A percentile compares a stretch with the other conserved stretches of the same genome.
Conservation (phyloP, 371 early-diverging fungal genomes). For the Cokeromyces recurvatus region DNA sequence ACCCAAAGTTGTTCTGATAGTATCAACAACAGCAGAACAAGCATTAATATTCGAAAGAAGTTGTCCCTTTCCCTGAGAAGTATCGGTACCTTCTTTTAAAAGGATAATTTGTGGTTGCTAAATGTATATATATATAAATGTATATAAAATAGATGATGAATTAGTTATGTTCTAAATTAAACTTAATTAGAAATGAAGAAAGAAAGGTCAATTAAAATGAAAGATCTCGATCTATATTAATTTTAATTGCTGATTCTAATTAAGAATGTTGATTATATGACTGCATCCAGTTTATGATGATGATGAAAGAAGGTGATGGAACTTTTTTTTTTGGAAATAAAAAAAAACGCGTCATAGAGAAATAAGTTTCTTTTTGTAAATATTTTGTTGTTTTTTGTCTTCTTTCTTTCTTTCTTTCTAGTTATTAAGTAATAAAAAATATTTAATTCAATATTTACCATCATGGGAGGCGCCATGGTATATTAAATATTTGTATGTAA, state of each 20-base stretch:
- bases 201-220: too few species aligned
- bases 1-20: conserved; percentile 97
- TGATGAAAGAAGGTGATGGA: neutral
- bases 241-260: too few species aligned
- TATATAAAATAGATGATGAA: neutral
- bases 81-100: conserved; percentile 98
- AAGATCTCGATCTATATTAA: too few species aligned
- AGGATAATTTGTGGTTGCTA: conserved; percentile 98
- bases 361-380: neutral
- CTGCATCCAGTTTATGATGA: neutral
- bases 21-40: conserved; percentile 93
- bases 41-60: conserved; percentile 98
- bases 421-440: too few species aligned
- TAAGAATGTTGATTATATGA: neutral
- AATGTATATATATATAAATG: neutral
- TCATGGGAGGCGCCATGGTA: neutral
- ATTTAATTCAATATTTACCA: too few species aligned
- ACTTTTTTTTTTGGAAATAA: neutral
- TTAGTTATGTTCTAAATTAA: too few species aligned
- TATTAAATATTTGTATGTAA: too few species aligned
- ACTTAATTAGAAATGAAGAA: too few species aligned
- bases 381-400: too few species aligned
- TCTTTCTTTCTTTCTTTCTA: too few species aligned
- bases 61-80: conserved; percentile 98
- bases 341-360: neutral